Conservation (phyloP, 257 asterid species). For the Nicotiana attenuata region DNA sequence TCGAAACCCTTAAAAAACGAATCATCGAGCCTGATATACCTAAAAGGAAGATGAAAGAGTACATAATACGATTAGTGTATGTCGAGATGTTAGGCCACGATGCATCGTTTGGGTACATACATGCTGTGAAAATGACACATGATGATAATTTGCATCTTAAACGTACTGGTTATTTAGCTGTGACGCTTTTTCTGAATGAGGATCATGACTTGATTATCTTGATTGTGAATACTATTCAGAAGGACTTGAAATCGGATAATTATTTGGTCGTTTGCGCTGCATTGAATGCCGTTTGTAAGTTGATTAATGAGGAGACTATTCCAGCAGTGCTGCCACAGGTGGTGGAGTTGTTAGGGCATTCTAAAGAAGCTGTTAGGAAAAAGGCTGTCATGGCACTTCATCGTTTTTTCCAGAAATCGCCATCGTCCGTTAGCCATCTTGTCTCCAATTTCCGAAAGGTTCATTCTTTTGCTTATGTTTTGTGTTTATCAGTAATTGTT, state of each 20-base stretch:
- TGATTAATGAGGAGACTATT: slow-evolving; percentile 96
- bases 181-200: slow-evolving; percentile 79
- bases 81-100: slow-evolving; percentile 98
- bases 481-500: background rate
- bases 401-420: slow-evolving; percentile 75
- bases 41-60: slow-evolving; percentile 87
- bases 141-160: slow-evolving; percentile 71
- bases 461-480: slow-evolving; percentile 13
- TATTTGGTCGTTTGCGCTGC: slow-evolving; percentile 85
- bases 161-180: slow-evolving; percentile 88
- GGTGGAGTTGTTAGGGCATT: slow-evolving; percentile 75
- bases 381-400: slow-evolving; percentile 98
- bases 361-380: slow-evolving; percentile 90
- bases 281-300: slow-evolving; percentile 77
- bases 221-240: slow-evolving; percentile 95
- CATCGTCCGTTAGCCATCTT: slow-evolving; percentile 80
- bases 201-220: slow-evolving; percentile 92
- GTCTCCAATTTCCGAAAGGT: slow-evolving; percentile 88
- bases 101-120: slow-evolving; percentile 91
- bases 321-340: slow-evolving; percentile 96
- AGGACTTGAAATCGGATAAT: slow-evolving; percentile 92
- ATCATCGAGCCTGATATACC: slow-evolving; percentile 70
- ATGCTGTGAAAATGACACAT: slow-evolving; percentile 98
- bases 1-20: slow-evolving; percentile 73
- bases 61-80: slow-evolving; percentile 67